Evolutionary conservation across 1,284 basidiomycete genomes (phyloP).

Genomic region (Sphaerobolus stellatus): DNA sequence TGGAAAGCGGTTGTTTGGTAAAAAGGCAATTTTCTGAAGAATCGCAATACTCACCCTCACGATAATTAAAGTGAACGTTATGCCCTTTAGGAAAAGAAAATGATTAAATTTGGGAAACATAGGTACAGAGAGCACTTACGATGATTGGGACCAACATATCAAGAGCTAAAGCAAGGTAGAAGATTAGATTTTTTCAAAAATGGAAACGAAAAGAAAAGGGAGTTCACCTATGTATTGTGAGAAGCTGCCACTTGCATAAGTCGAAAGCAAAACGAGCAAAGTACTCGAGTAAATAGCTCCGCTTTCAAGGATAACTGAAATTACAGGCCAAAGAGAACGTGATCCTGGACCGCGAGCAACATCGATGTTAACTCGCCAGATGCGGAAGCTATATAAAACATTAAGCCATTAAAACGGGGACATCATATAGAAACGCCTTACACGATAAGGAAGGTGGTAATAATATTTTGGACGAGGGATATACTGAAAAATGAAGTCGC

Average conservation of each 20-base stretch:
- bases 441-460: background rate
- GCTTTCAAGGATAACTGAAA: slow-evolving; percentile 18
- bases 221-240: slow-evolving; percentile 13
- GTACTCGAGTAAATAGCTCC: slow-evolving; percentile 16
- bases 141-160: slow-evolving; percentile 15
- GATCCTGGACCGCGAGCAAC: background rate
- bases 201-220: background rate
- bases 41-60: slow-evolving; percentile 8
- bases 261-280: slow-evolving; percentile 14
- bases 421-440: background rate
- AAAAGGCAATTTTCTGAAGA: background rate
- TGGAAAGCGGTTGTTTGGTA: background rate
- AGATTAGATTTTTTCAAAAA: background rate
- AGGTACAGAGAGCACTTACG: slow-evolving; percentile 5
- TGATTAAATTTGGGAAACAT: background rate
- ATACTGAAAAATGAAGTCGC: background rate
- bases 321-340: slow-evolving; percentile 8
- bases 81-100: slow-evolving; percentile 4
- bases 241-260: slow-evolving; percentile 14
- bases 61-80: slow-evolving; percentile 16
- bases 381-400: background rate
- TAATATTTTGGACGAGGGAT: background rate
- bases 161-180: background rate
- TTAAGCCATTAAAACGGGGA: background rate
- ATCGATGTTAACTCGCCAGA: background rate